These are phyloP conservation scores for Amanita jacksonii DNA, from an alignment of 768 basidiomycete species.

Conservation along the genomic window DNA sequence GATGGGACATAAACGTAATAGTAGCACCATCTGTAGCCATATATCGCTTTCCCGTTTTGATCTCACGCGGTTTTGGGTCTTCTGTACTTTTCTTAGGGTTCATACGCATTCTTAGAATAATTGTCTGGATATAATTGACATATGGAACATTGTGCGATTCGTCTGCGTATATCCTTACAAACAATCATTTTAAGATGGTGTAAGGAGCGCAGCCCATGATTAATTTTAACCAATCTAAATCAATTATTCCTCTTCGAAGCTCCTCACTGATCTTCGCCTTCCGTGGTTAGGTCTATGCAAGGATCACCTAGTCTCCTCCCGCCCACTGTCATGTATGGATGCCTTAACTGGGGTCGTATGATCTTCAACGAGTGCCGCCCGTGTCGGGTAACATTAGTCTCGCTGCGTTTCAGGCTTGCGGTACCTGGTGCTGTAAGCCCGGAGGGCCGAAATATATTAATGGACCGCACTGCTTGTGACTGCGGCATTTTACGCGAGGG, in stretches of 20 bases:
- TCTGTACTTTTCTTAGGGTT: slow-evolving; percentile 3
- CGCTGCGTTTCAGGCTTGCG: slow-evolving; percentile 27
- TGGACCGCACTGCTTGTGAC: not conserved
- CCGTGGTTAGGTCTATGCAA: not conserved
- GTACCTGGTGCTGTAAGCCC: slow-evolving; percentile 10
- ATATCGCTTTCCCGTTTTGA: slow-evolving; percentile 2
- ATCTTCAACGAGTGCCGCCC: slow-evolving; percentile 23
- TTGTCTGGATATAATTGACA: too few relatives aligned
- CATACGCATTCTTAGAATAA: slow-evolving; percentile 1
- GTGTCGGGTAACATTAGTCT: slow-evolving; percentile 36
- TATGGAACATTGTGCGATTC: too few relatives aligned
- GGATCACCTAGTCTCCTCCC: not conserved
- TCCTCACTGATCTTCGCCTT: not conserved
- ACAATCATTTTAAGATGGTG: too few relatives aligned
- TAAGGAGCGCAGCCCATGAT: too few relatives aligned
- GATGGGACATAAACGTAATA: slow-evolving; percentile 8
- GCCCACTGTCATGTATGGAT: not conserved
- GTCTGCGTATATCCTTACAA: too few relatives aligned
- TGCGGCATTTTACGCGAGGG: slow-evolving; percentile 14
- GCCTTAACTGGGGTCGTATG: not conserved
- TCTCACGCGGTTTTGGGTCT: slow-evolving; percentile 1
- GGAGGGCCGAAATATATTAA: not conserved
- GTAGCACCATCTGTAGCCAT: slow-evolving; percentile 10
- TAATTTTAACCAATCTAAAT: too few relatives aligned
- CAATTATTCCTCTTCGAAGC: too few relatives aligned